Evolutionary conservation across 768 basidiomycete species (phyloP), one percentile per base, ranked within the genome.

Genomic region (Boletus reticulatus): DNA sequence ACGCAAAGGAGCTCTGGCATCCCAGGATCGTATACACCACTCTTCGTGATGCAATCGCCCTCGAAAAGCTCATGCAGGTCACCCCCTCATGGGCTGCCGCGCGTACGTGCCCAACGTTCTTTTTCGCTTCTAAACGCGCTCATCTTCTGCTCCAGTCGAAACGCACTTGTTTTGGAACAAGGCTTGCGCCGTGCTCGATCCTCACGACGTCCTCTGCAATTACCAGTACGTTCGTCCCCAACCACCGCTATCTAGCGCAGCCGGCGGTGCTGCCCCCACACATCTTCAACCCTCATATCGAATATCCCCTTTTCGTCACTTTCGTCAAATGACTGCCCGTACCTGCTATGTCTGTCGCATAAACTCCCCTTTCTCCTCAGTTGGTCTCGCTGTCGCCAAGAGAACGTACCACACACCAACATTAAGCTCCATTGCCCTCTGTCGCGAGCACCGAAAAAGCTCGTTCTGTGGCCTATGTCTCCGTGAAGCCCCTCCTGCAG

Each of bases 121-220:
- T 14, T 16, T 16, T 31, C 53, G 9, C 46, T 38, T 14, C 32
- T 13, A 49, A 7, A 14, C 43, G 29, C 57, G 56, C 56, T 62
- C 54, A 64, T 48, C 20, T 55, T 61, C 6, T 9, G 1, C 27
- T 3, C 20, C n/a, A 89, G 88, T 90, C 53, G 83, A 88, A 74
- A 75, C 77, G 9, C 88, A 89, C 72, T 69, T 78, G 17, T 89
- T 88, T 65, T 90, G 88, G 88, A 76, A 77, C 57, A 83, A 87
- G 56, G 87, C 84, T 1, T 77, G 82, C 53, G 66, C 78, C 4
- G 67, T 82, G 31, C 72, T 89, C 58, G 88, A 90, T 72, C 86
- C 87, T 7, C 72, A 77, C 42, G 86, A 87, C 63, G 60, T 70
- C 41, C 76, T 84, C 20, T 76, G 75, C 5, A 77, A 80, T 20